Evolutionary conservation across 2,329 filamentous ascomycete species (phyloP).

Genomic region (Xylariales sp.): DNA sequence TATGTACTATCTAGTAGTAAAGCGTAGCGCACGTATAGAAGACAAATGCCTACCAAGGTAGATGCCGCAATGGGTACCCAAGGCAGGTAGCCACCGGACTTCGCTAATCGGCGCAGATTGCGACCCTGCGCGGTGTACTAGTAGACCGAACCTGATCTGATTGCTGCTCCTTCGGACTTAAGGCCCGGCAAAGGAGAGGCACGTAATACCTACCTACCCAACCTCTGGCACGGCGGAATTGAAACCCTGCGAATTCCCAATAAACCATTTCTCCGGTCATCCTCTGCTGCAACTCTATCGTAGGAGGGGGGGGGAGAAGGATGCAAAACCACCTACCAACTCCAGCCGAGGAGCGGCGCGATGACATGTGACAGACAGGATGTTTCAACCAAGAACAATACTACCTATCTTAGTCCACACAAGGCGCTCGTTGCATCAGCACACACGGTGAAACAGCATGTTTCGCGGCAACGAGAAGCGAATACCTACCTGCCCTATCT

Average conservation of each 20-base stretch:
- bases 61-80: not conserved
- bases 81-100: not conserved
- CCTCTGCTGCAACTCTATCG: too few species aligned
- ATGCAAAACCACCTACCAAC: not conserved
- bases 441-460: not conserved
- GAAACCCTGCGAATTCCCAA: not conserved
- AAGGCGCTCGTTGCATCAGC: too few species aligned
- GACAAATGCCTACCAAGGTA: not conserved
- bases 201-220: too few species aligned
- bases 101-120: constrained; percentile 17
- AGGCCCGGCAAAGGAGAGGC: not conserved
- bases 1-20: not conserved
- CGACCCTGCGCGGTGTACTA: not conserved
- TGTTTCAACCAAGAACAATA: too few species aligned
- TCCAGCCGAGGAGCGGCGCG: not conserved
- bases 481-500: not conserved
- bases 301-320: too few species aligned
- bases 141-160: not conserved
- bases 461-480: not conserved
- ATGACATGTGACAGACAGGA: not conserved
- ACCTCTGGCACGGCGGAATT: not conserved
- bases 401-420: too few species aligned
- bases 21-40: not conserved
- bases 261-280: not conserved
- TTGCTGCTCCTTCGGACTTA: not conserved